Base-by-base conservation (phyloP, 2,329 filamentous ascomycete species). In the Canariomyces notabilis region DNA sequence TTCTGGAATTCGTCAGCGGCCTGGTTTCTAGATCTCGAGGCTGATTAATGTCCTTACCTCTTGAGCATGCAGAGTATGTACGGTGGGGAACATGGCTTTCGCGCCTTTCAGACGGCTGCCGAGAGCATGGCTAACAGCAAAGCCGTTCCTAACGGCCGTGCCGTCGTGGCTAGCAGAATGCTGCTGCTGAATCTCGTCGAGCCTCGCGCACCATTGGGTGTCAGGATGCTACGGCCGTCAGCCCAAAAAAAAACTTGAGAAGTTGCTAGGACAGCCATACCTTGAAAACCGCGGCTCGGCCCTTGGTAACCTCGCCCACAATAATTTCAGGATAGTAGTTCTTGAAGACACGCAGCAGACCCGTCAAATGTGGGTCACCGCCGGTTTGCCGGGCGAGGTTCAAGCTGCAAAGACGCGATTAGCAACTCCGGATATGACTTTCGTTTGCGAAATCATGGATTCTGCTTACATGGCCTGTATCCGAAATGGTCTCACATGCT, bases 271-370 rank as follows among this genome's bases (percentile, higher is more conserved):
- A 4, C n/a, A 6, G n/a, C 16, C 56, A 29, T 61, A 78, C 76
- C 64, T 79, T 82, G 63, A 84, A 84, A 1, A 79, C 72, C 4
- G 78, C 76, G 1, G 80, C 79, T 49, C 76, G 75, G 31, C 79
- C 79, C 43, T 73, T 71, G 22, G 80, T 76, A 4, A 78, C 72
- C 53, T 85, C 83, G 18, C 84, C 86, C 12, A 91, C 77, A 49
- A 94, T 87, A 44, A 94, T 87, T 62, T 95, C 88, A 0, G 89
- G 88, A 59, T 91, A 94, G 64, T 91, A 94, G 62, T 91, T 88
- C 61, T 93, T 93, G 69, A 84, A 94, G n/a, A 91, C 80, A 45
- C 85, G 79, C 40, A 94, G 70, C 15, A 95, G 71, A 3, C 86
- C 86, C 31, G 85, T 74, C 29, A 95, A 69, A 42, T 82, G 77